phyloP scores from a whole-genome alignment of 768 basidiomycete species.

The Hypholoma sublateritium region DNA sequence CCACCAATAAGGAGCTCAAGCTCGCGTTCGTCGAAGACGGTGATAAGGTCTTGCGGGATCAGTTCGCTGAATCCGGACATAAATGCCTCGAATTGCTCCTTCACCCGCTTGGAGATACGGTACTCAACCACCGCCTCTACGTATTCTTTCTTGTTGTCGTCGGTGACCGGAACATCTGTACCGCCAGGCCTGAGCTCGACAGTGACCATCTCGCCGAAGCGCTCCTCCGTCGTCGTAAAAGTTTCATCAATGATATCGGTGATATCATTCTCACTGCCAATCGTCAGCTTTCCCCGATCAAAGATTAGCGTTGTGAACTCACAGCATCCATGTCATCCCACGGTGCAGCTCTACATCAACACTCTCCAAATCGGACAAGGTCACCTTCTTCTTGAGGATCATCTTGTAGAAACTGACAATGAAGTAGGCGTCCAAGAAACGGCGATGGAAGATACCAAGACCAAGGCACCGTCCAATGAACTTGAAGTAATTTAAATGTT shows the following conservation, averaged over 20 bases:
- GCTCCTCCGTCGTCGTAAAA: slow-evolving; percentile 95
- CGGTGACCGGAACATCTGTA: slow-evolving; percentile 80
- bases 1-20: slow-evolving; percentile 96
- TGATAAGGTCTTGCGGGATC: slow-evolving; percentile 96
- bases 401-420: slow-evolving; percentile 99
- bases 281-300: not conserved
- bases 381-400: slow-evolving; percentile 98
- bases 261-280: slow-evolving; percentile 88
- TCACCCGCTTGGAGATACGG: slow-evolving; percentile 95
- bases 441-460: slow-evolving; percentile 97
- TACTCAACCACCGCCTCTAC: slow-evolving; percentile 94
- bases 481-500: slow-evolving; percentile 99
- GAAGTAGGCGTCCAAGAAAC: slow-evolving; percentile 99
- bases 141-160: slow-evolving; percentile 99
- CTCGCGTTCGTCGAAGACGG: slow-evolving; percentile 98
- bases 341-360: slow-evolving; percentile 95
- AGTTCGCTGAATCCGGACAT: slow-evolving; percentile 99
- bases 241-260: slow-evolving; percentile 98
- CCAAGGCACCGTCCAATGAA: slow-evolving; percentile 97
- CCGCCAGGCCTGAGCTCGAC: slow-evolving; percentile 94
- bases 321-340: slow-evolving; percentile 99
- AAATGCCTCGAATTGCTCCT: slow-evolving; percentile 99
- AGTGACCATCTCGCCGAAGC: slow-evolving; percentile 97
- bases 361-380: slow-evolving; percentile 89
- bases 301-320: slow-evolving; percentile 28